These are phyloP conservation scores for Phytophthora crassamura DNA, from an alignment of 352 stramenopile genomes.

Conservation along the genomic window DNA sequence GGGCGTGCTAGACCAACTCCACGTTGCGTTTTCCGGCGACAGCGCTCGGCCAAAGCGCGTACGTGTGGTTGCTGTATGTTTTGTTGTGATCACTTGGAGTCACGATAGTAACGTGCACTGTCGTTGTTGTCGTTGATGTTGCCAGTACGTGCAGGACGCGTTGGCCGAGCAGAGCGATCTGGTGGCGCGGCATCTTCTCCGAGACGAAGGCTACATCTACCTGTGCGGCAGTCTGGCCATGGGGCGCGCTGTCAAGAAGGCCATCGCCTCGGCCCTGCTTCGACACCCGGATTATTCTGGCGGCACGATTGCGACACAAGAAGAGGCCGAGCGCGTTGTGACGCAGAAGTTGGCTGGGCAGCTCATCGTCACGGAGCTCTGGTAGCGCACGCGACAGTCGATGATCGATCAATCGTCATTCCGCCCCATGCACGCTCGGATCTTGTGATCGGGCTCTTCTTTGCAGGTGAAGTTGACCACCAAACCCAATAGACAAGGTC, in stretches of 20 bases:
- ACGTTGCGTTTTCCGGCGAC: slow-evolving; percentile 69
- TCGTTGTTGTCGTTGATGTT: slow-evolving; percentile 6
- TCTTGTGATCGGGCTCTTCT: slow-evolving; percentile 12
- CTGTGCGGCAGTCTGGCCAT: slow-evolving; percentile 84
- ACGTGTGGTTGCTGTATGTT: slow-evolving; percentile 23
- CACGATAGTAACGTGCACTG: slow-evolving; percentile 6
- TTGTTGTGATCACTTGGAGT: background rate
- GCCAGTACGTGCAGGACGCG: slow-evolving; percentile 78
- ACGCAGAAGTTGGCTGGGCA: slow-evolving; percentile 46
- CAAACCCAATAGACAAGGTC: slow-evolving; percentile 2
- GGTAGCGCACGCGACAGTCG: slow-evolving; percentile 39
- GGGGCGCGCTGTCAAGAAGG: slow-evolving; percentile 77
- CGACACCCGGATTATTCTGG: slow-evolving; percentile 47
- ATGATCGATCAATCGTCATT: slow-evolving; percentile 17
- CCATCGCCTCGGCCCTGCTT: slow-evolving; percentile 56
- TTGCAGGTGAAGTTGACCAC: slow-evolving; percentile 28
- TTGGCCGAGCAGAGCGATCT: slow-evolving; percentile 63
- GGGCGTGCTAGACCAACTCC: slow-evolving; percentile 57
- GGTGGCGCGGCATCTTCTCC: slow-evolving; percentile 62
- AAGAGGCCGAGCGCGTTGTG: slow-evolving; percentile 55
- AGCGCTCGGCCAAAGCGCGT: slow-evolving; percentile 48
- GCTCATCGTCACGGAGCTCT: slow-evolving; percentile 77
- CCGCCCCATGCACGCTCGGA: background rate
- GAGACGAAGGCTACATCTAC: slow-evolving; percentile 68
- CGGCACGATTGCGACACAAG: slow-evolving; percentile 32